Evolutionary conservation across 208 protist genomes (phyloP).

Genomic region (Sergeia podlipaevii): DNA sequence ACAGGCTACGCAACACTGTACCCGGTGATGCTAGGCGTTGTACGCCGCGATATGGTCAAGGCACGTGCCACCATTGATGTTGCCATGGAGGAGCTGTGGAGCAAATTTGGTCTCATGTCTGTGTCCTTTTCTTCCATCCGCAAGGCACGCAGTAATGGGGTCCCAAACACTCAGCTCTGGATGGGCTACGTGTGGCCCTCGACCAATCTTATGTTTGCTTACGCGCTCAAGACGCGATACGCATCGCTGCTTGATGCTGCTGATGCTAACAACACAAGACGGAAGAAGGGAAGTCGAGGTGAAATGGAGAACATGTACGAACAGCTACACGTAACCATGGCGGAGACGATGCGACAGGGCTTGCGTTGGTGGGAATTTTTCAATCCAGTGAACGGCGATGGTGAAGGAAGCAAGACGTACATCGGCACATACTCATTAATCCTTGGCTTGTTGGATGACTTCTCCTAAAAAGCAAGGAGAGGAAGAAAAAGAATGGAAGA

Average conservation of each 20-base stretch:
- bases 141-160: slow-evolving; percentile 30
- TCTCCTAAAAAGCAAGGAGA: slow-evolving; percentile 19
- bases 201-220: slow-evolving; percentile 54
- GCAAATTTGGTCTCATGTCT: slow-evolving; percentile 68
- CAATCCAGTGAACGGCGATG: slow-evolving; percentile 59
- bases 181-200: slow-evolving; percentile 71
- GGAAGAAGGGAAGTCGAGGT: slow-evolving; percentile 4
- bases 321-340: slow-evolving; percentile 29
- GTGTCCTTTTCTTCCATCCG: slow-evolving; percentile 61
- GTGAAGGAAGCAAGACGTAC: slow-evolving; percentile 74
- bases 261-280: not conserved
- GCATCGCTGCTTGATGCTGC: slow-evolving; percentile 20
- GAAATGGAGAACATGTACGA: slow-evolving; percentile 28
- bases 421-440: slow-evolving; percentile 54
- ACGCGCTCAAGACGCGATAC: slow-evolving; percentile 65
- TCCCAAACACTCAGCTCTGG: slow-evolving; percentile 65
- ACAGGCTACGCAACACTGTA: slow-evolving; percentile 76
- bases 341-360: slow-evolving; percentile 35
- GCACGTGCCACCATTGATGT: slow-evolving; percentile 41
- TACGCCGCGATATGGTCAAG: slow-evolving; percentile 29
- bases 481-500: not conserved
- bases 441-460: slow-evolving; percentile 51
- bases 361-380: slow-evolving; percentile 66
- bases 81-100: slow-evolving; percentile 42
- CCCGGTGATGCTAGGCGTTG: slow-evolving; percentile 60